Base-by-base conservation (phyloP, 345 rosid genomes). In the Trapa incisa region DNA sequence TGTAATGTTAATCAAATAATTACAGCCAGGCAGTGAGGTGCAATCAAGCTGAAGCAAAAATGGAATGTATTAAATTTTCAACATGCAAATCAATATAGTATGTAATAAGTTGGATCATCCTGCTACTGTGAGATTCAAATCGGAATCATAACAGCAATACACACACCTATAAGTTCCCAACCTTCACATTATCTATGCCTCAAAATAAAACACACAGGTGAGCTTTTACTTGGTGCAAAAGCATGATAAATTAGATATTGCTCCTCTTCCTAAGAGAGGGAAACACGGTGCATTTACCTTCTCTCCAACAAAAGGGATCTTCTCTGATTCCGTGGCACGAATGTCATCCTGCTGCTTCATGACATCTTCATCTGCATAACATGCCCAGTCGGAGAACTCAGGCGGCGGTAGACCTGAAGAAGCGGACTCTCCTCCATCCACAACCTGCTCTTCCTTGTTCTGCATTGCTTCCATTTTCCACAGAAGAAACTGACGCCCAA, bases 241-340 rank as follows among this genome's bases (percentile, higher is more conserved):
- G 7, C 43, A 41, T 3, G 43, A 22, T 22, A 22, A 22, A 22
- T 22, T 22, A 22, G 29, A 22, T 22, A 22, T 22, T 22, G 29
- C 29, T 22, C 29, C 29, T 22, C 43, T 4, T 3, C 43, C 43
- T 41, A 16, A 72, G 57, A 15, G 47, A 67, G 42, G 48, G n/a
- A 45, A 32, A 3, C 29, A 48, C 60, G 35, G 36, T 38, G 62
- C 38, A 64, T 83, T 12, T 73, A 74, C 97, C 96, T 91, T 94
- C 67, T 94, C 93, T 56, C 91, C 96, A 33, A 94, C 89, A 65
- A 84, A 91, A 6, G 93, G 87, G 67, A 83, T 65, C 72, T 90
- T 88, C 42, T 86, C 77, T 54, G 88, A 75, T 73, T 87, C 91
- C 45, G 75, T 83, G 2, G 82, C 78, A 65, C 70, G 76, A 69